phyloP scores from a whole-genome alignment of 179 eudicot species.

The Sideroxylon spinosum region DNA sequence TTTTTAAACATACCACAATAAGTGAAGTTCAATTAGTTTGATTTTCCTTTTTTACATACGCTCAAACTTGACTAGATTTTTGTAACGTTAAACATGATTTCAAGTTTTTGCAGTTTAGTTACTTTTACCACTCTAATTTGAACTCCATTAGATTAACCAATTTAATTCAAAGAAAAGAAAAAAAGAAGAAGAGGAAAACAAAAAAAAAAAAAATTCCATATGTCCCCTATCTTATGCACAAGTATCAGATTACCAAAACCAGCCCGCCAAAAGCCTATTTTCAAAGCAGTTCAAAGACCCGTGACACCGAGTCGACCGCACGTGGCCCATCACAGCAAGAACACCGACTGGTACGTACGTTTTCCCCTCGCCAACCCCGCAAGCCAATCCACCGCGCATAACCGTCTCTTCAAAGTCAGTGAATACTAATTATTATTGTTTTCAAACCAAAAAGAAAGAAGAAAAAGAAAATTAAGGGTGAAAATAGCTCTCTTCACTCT shows the following conservation, averaged over 20 bases:
- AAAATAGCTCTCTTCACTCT: slow-evolving; percentile 19
- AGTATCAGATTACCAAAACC: not conserved
- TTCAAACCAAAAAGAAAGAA: not conserved
- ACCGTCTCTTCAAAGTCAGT: slow-evolving; percentile 2
- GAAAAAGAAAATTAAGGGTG: no score
- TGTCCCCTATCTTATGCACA: not conserved
- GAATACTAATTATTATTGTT: not conserved
- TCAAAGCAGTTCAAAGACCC: not conserved
- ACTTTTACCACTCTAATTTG: no score
- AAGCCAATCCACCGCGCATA: not conserved
- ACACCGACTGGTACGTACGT: not conserved
- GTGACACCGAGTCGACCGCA: not conserved
- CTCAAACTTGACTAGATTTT: no score
- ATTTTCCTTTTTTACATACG: no score
- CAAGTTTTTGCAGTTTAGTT: no score
- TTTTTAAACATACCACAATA: no score
- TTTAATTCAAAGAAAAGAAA: no score
- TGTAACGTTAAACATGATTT: no score
- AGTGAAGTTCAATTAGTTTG: no score
- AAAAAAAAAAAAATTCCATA: no score
- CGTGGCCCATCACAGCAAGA: not conserved
- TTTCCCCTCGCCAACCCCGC: not conserved
- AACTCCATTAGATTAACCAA: no score
- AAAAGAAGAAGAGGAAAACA: no score
- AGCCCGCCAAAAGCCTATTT: slow-evolving; percentile 6